Percentiles rank a stretch among this genome's conserved stretches.
phyloP scores from a whole-genome alignment of 2,329 filamentous ascomycete genomes.

The Clonostachys chloroleuca region DNA sequence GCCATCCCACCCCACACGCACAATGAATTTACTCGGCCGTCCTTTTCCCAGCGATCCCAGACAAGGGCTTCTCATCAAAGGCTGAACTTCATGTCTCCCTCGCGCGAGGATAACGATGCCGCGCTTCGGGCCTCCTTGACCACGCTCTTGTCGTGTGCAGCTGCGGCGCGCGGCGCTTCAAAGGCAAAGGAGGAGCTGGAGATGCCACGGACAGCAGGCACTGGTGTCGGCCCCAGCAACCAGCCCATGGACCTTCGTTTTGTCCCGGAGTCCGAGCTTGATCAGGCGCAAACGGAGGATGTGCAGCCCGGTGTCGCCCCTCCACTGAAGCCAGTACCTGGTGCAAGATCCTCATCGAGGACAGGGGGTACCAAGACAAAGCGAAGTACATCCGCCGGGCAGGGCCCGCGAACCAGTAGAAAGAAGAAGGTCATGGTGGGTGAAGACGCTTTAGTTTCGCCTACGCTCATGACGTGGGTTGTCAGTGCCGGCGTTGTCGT shows the following conservation, averaged over 20 bases:
- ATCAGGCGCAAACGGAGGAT: constrained; percentile 8
- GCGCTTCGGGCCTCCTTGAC: constrained; percentile 90
- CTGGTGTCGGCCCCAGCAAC: constrained; percentile 36
- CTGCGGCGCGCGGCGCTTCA: constrained; percentile 76
- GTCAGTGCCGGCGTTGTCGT: constrained; percentile 65
- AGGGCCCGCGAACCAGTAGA: constrained; percentile 44
- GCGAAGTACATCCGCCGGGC: constrained; percentile 34
- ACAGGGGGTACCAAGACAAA: constrained; percentile 27
- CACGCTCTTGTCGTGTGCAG: constrained; percentile 90
- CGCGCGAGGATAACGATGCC: constrained; percentile 86
- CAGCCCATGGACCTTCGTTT: constrained; percentile 56
- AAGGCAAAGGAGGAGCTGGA: constrained; percentile 54
- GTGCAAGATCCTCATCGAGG: constrained; percentile 17
- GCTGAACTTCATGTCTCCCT: constrained; percentile 64
- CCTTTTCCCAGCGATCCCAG: constrained; percentile 42
- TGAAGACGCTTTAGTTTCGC: constrained; percentile 43
- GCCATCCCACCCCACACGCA: constrained; percentile 42
- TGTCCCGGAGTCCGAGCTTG: constrained; percentile 56
- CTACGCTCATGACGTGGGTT: constrained; percentile 60
- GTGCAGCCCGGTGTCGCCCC: neutral
- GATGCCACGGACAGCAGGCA: constrained; percentile 19
- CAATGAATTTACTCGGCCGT: constrained; percentile 44
- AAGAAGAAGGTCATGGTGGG: constrained; percentile 47
- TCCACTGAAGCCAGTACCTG: constrained; percentile 10
- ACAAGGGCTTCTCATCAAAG: constrained; percentile 26